These are phyloP conservation scores for Zoysia pacifica DNA, from an alignment of 176 grass and related monocot genomes.

Conservation along the genomic window DNA sequence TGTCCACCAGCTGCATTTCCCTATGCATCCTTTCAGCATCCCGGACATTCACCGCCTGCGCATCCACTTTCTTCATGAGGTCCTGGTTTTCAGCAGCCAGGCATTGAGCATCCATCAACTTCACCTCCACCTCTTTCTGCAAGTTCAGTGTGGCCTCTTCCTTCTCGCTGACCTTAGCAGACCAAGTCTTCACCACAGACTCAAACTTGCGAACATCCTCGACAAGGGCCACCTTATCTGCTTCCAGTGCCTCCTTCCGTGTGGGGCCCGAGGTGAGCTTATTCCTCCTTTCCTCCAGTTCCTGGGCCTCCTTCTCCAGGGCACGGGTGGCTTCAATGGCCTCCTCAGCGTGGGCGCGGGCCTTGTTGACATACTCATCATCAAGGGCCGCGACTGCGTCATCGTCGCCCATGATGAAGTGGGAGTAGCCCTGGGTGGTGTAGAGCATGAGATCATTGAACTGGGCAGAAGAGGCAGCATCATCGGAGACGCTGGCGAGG, in stretches of 20 bases:
- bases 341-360: conserved; percentile 27
- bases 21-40: conserved; percentile 68
- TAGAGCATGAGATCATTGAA: conserved; percentile 54
- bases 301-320: conserved; percentile 57
- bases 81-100: conserved; percentile 55
- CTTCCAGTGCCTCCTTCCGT: conserved; percentile 38
- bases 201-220: conserved; percentile 77
- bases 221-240: conserved; percentile 42
- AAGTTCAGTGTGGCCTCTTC: conserved; percentile 32
- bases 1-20: conserved; percentile 62
- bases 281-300: conserved; percentile 46
- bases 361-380: conserved; percentile 56
- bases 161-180: conserved; percentile 55
- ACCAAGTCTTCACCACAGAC: conserved; percentile 66
- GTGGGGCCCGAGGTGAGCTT: conserved; percentile 53
- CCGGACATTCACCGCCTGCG: conserved; percentile 63
- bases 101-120: conserved; percentile 46
- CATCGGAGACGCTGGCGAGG: conserved; percentile 34
- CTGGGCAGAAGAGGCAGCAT: background rate
- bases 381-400: conserved; percentile 55
- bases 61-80: conserved; percentile 51
- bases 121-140: conserved; percentile 63
- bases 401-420: conserved; percentile 62
- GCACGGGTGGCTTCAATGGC: background rate
- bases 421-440: conserved; percentile 49